Evolutionary conservation across 2,329 filamentous ascomycete species (phyloP).

Genomic region (Talaromyces sp.): DNA sequence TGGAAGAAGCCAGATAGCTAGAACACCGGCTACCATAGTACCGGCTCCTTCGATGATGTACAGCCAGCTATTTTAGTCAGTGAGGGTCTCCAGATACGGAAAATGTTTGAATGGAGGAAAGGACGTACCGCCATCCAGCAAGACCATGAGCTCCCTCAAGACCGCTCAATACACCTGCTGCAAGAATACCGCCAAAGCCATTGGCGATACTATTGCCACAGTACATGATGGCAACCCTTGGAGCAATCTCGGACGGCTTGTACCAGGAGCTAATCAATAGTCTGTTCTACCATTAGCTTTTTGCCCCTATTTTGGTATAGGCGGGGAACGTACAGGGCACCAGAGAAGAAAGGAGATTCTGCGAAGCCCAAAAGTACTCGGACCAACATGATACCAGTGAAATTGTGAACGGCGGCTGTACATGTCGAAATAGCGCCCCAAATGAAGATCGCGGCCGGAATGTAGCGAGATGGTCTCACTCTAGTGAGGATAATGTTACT

Average conservation of each 20-base stretch:
- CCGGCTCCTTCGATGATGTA: conserved; percentile 44
- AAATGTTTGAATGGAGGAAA: background rate
- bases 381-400: background rate
- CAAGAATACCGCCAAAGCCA: conserved; percentile 43
- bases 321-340: background rate
- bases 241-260: conserved; percentile 59
- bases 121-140: background rate
- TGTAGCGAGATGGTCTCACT: background rate
- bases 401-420: background rate
- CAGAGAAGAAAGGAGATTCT: background rate
- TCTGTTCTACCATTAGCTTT: background rate
- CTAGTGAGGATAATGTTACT: background rate
- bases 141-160: conserved; percentile 34
- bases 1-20: conserved; percentile 37
- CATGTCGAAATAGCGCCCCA: background rate
- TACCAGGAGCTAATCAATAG: conserved; percentile 56
- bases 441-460: background rate
- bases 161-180: conserved; percentile 25
- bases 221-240: conserved; percentile 48
- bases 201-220: conserved; percentile 42
- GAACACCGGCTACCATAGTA: conserved; percentile 35
- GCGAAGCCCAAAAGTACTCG: background rate
- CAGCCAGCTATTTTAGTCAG: conserved; percentile 25
- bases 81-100: background rate
- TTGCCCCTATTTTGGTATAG: background rate